A percentile compares a stretch with the other conserved stretches of the same genome.
Evolutionary conservation across 1,284 basidiomycete genomes (phyloP).

Genomic region (Grifola frondosa): DNA sequence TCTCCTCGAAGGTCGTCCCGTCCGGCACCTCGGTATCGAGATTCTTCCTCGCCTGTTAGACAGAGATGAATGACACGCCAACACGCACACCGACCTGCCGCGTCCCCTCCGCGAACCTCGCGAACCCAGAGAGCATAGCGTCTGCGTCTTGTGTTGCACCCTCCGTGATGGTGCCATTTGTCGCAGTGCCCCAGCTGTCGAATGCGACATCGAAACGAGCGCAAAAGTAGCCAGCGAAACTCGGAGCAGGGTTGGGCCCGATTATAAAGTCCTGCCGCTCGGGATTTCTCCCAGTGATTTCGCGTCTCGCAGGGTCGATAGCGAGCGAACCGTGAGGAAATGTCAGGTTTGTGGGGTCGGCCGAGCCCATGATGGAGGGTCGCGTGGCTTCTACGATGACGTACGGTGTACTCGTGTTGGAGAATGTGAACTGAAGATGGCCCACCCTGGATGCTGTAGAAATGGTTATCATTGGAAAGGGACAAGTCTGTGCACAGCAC

Average conservation of each 20-base stretch:
- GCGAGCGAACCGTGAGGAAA: constrained; percentile 59
- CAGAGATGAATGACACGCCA: constrained; percentile 78
- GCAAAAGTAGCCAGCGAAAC: constrained; percentile 72
- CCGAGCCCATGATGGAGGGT: constrained; percentile 58
- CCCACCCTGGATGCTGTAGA: constrained; percentile 71
- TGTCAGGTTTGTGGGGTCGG: constrained; percentile 57
- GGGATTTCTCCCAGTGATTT: constrained; percentile 69
- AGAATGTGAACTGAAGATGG: constrained; percentile 75
- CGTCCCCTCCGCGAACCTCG: constrained; percentile 43
- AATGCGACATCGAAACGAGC: constrained; percentile 65
- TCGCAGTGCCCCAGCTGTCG: constrained; percentile 46
- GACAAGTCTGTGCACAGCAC: constrained; percentile 26
- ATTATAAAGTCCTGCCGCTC: constrained; percentile 79
- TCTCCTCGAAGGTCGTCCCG: constrained; percentile 58
- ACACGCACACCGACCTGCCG: constrained; percentile 59
- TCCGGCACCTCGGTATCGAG: constrained; percentile 66
- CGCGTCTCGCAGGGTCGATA: constrained; percentile 46
- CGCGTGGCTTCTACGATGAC: constrained; percentile 73
- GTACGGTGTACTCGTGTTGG: constrained; percentile 48
- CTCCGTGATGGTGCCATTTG: constrained; percentile 43
- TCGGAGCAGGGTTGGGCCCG: constrained; percentile 52
- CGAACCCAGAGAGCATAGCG: constrained; percentile 58
- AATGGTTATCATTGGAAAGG: constrained; percentile 4
- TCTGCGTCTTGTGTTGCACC: constrained; percentile 34
- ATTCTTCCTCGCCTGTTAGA: constrained; percentile 70